Percentiles rank a stretch among this genome's conserved stretches.
These are phyloP conservation scores for Udeniomyces megalosporus DNA, from an alignment of 768 basidiomycete genomes.

Conservation along the genomic window DNA sequence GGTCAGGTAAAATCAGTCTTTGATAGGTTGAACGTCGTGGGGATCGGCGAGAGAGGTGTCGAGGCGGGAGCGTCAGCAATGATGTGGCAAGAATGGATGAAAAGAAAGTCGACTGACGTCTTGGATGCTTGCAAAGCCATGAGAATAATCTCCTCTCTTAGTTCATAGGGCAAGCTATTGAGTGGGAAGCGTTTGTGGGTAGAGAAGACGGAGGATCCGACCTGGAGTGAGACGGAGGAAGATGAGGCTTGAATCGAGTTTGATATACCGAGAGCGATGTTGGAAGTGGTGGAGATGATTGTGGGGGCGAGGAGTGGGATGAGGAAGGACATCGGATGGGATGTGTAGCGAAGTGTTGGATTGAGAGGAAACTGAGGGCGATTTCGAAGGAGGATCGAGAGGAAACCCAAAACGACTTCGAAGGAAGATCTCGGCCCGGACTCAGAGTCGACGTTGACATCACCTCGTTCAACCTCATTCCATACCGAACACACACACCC, in stretches of 20 bases:
- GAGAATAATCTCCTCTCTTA: conserved; percentile 21
- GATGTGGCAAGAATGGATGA: not conserved
- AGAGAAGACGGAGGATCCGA: conserved; percentile 22
- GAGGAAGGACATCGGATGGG: not conserved
- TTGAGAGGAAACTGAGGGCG: too few relatives aligned
- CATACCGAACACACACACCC: not conserved
- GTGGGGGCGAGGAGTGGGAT: conserved; percentile 4
- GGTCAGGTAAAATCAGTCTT: conserved; percentile 21
- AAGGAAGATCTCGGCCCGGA: too few relatives aligned
- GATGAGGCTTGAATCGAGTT: conserved; percentile 21
- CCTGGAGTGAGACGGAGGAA: conserved; percentile 21
- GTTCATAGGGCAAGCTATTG: conserved; percentile 20
- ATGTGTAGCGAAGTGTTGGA: too few relatives aligned
- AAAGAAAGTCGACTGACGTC: not conserved
- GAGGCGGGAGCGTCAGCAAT: not conserved
- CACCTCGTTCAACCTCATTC: not conserved
- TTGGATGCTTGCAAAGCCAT: conserved; percentile 18
- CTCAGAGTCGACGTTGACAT: too few relatives aligned
- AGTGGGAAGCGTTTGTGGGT: conserved; percentile 20
- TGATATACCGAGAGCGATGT: conserved; percentile 20
- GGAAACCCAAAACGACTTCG: too few relatives aligned
- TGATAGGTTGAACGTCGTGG: too few relatives aligned
- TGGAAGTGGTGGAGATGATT: conserved; percentile 1
- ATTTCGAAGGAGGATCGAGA: too few relatives aligned
- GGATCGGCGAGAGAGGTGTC: too few relatives aligned